Percentiles rank a stretch among this genome's conserved stretches.
Evolutionary conservation across 1,139 yeast genomes (phyloP).

Genomic region (Blastobotrys aristatus): DNA sequence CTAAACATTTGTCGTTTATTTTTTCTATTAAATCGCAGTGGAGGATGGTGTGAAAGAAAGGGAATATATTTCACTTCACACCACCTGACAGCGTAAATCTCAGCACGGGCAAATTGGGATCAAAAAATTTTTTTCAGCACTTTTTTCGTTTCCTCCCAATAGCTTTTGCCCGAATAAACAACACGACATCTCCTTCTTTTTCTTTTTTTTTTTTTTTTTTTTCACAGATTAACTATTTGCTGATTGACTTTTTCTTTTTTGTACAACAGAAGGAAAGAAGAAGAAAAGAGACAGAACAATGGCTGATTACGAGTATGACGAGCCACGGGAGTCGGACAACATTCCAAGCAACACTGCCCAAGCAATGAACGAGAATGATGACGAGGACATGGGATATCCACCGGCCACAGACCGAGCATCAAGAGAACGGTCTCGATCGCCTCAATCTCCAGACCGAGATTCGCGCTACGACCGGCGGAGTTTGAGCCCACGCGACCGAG

Average conservation of each 20-base stretch:
- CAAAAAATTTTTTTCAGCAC: too few species aligned
- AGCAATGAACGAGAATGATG: conserved; percentile 1
- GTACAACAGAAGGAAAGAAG: neutral
- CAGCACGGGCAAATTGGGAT: too few species aligned
- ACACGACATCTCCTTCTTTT: neutral
- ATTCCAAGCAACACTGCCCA: neutral
- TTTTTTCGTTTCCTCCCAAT: too few species aligned
- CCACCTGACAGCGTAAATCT: too few species aligned
- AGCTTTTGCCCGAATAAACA: too few species aligned
- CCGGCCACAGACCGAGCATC: neutral
- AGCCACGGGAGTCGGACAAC: conserved; percentile 10
- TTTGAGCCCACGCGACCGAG: conserved; percentile 24
- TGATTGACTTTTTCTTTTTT: too few species aligned
- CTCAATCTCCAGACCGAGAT: conserved; percentile 4
- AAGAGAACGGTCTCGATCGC: conserved; percentile 5
- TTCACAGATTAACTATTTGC: too few species aligned
- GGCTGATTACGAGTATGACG: conserved; percentile 21
- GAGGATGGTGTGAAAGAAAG: neutral
- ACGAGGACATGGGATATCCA: neutral
- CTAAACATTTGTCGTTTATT: neutral
- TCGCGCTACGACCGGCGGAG: conserved; percentile 26
- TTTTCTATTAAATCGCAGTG: too few species aligned
- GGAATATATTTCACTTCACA: too few species aligned
- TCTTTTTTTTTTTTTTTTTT: neutral
- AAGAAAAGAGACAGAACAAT: conserved; percentile 6